phyloP scores from a whole-genome alignment of 805 yeast genomes.

The Priceomyces fermenticarens region DNA sequence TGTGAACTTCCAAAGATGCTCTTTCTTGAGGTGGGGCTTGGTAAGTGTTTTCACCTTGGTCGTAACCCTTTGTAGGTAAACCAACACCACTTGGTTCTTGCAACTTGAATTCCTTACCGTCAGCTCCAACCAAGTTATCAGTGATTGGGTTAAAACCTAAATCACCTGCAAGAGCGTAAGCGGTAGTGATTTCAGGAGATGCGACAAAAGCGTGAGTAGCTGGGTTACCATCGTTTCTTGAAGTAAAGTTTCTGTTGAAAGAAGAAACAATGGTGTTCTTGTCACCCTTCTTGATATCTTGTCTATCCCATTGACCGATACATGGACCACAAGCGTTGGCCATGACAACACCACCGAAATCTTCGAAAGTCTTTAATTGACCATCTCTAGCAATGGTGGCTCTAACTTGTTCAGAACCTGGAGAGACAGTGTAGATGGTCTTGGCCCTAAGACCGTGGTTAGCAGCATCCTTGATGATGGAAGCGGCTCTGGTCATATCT shows the following conservation, averaged over 20 bases:
- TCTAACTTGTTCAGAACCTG: constrained; percentile 98
- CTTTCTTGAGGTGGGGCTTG: constrained; percentile 96
- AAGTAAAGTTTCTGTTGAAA: constrained; percentile 96
- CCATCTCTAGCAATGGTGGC: constrained; percentile 98
- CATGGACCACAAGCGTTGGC: constrained; percentile 99
- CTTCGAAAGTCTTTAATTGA: constrained; percentile 79
- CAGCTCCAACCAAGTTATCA: constrained; percentile 80
- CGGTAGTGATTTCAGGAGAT: constrained; percentile 94
- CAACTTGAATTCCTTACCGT: constrained; percentile 89
- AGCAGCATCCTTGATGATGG: constrained; percentile 88
- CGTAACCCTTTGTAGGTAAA: constrained; percentile 87
- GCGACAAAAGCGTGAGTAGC: constrained; percentile 96
- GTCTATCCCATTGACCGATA: constrained; percentile 99
- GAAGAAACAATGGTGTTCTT: constrained; percentile 96
- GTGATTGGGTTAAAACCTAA: constrained; percentile 94
- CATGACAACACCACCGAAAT: constrained; percentile 89
- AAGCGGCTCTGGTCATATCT: constrained; percentile 96
- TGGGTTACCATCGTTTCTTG: constrained; percentile 98
- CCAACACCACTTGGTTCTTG: constrained; percentile 87
- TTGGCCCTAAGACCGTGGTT: constrained; percentile 87
- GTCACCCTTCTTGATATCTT: constrained; percentile 87
- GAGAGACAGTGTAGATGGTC: constrained; percentile 89
- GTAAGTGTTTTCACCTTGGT: constrained; percentile 90
- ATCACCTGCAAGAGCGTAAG: constrained; percentile 94
- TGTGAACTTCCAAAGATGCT: constrained; percentile 65